Evolutionary conservation across 169 alveolate species (phyloP).

Genomic region (Plasmodium ovale): DNA sequence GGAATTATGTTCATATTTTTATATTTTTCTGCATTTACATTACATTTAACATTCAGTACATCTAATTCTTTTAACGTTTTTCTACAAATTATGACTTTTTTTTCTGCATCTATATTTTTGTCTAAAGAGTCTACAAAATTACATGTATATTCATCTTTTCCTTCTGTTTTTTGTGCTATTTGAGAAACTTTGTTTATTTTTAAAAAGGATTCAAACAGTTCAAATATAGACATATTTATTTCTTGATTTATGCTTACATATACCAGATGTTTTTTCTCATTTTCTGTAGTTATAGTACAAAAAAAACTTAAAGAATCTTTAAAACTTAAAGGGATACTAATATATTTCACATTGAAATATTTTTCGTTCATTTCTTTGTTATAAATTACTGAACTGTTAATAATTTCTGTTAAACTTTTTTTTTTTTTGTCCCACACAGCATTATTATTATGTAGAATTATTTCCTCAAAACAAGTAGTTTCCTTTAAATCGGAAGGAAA

Average conservation of each 20-base stretch:
- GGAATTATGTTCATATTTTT: conserved; percentile 24
- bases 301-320: not conserved
- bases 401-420: conserved; percentile 2
- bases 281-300: conserved; percentile 13
- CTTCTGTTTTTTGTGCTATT: conserved; percentile 1
- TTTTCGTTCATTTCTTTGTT: conserved; percentile 34
- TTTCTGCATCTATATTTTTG: not conserved
- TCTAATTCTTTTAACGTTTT: conserved; percentile 62
- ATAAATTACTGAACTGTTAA: conserved; percentile 26
- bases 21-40: not conserved
- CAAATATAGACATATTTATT: conserved; percentile 28
- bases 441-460: conserved; percentile 7
- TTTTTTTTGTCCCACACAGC: conserved; percentile 28
- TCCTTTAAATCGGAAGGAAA: conserved; percentile 20
- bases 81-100: conserved; percentile 43
- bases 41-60: conserved; percentile 26
- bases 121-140: conserved; percentile 38
- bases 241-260: conserved; percentile 59
- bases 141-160: conserved; percentile 37
- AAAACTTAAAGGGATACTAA: conserved; percentile 31
- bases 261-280: conserved; percentile 6
- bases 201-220: conserved; percentile 15
- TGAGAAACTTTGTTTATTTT: conserved; percentile 12
- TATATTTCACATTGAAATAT: conserved; percentile 33
- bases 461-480: conserved; percentile 49